phyloP scores from a whole-genome alignment of 108 stramenopile genomes.

The Nannochloropsis gaditana region DNA sequence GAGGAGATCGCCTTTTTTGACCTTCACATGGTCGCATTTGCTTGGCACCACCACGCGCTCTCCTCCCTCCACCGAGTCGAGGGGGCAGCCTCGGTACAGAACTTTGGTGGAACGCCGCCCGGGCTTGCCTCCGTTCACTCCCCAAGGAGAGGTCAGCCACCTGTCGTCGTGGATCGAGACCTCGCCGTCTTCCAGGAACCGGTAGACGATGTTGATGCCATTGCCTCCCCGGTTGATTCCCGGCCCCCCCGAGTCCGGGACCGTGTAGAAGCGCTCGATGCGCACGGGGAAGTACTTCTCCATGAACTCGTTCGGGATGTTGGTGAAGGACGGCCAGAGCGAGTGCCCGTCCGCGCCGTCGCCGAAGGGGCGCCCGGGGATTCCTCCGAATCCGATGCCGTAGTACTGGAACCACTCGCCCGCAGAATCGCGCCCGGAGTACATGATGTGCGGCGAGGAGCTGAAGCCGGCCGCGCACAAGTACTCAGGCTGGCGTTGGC shows the following conservation, averaged over 20 bases:
- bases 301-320: constrained; percentile 1
- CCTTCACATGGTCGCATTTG: background rate
- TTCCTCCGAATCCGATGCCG: background rate
- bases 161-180: constrained; percentile 8
- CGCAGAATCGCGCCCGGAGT: background rate
- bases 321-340: background rate
- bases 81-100: background rate
- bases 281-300: background rate
- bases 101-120: background rate
- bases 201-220: constrained; percentile 12
- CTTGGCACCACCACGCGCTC: background rate
- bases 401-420: constrained; percentile 3
- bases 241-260: background rate
- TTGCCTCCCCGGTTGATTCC: background rate
- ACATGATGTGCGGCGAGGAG: background rate
- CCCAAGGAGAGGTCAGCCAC: constrained; percentile 11
- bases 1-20: background rate
- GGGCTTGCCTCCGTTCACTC: background rate
- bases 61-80: background rate
- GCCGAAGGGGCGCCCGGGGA: background rate
- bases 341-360: constrained; percentile 4
- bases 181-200: constrained; percentile 14
- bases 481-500: background rate
- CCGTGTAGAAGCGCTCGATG: background rate
- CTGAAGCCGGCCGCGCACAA: background rate